Base-by-base conservation (phyloP, 2,329 filamentous ascomycete species). In the Daldinia eschscholtzii region DNA sequence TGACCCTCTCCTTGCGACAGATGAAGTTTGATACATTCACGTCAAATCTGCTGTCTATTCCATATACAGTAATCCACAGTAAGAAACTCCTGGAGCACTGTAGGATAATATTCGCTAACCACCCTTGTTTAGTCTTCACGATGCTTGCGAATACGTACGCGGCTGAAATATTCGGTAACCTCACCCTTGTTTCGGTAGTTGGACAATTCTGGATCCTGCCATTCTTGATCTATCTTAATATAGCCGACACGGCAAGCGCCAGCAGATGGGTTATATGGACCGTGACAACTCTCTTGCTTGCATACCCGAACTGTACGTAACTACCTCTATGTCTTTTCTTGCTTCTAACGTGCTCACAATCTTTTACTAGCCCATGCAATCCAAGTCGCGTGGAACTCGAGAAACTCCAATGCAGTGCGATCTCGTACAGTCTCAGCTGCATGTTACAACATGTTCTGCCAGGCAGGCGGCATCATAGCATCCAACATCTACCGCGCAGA, bases 191-290 rank as follows among this genome's bases (percentile, higher is more conserved):
- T 18, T 80, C 81, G 4, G 71, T 80, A 76, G 81, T 85, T 46
- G 77, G 83, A 0, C 85, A 89, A 63, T 70, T 91, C 6, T 92
- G 89, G 89, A 81, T 84, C 2, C 78, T 91, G 3, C 88, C 89
- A 0, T 87, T 87, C 67, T 73, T 92, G 39, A 76, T 90, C 33
- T 83, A 83, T 15, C 79, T 89, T 6, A 75, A 82, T 66, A 71
- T 82, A 70, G 76, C 79, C 10, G 77, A 84, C 66, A 80, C 80
- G 1, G 75, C 74, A 1, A 67, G 73, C 1, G 77, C 78, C 5
- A 82, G 78, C 67, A 79, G 79, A 61, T 85, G 83, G 83, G 69
- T 79, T 1, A 75, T 83, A 1, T 85, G 79, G 68, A 70, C 79
- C 2, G 72, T 85, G 57, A 83, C 82, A 41, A 81, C 80, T 1